Conservation (phyloP, 2,329 filamentous ascomycete species). For the Paraconiothyrium brasiliense region DNA sequence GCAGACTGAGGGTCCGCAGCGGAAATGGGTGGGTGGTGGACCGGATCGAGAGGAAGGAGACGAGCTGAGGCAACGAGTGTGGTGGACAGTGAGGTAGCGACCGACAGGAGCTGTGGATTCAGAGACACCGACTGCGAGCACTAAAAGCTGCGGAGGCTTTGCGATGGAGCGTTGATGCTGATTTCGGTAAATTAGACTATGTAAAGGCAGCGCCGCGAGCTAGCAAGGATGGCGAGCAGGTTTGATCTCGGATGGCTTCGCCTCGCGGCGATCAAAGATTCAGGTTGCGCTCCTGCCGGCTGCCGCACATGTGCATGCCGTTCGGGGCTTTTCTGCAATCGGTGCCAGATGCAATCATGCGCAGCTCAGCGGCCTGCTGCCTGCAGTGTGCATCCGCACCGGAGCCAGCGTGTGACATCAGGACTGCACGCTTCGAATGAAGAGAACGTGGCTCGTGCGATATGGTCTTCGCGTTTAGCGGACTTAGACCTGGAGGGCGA, state of each 20-base stretch:
- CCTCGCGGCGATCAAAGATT: conserved; percentile 33
- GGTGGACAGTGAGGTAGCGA: conserved; percentile 20
- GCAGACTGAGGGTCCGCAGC: conserved; percentile 7
- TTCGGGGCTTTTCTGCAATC: conserved; percentile 14
- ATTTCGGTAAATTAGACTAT: conserved; percentile 30
- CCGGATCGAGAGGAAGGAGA: background rate
- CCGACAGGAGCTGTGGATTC: conserved; percentile 8
- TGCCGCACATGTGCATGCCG: conserved; percentile 5
- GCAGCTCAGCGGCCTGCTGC: background rate
- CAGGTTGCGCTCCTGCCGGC: conserved; percentile 9
- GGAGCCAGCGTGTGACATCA: background rate
- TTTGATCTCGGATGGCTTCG: conserved; percentile 30
- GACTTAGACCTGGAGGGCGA: conserved; percentile 2
- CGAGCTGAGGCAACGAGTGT: conserved; percentile 18
- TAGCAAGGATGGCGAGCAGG: conserved; percentile 39
- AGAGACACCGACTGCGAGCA: conserved; percentile 6
- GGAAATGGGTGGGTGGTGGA: conserved; percentile 11
- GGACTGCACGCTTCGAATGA: background rate
- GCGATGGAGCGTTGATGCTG: conserved; percentile 26
- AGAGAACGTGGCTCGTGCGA: conserved; percentile 24
- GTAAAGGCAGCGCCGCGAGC: conserved; percentile 30
- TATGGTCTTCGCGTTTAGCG: conserved; percentile 7
- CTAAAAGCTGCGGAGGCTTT: conserved; percentile 2
- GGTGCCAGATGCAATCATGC: conserved; percentile 2
- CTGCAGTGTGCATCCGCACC: background rate